Conservation (phyloP, 768 basidiomycete genomes). For the Coprinellus micaceus region DNA sequence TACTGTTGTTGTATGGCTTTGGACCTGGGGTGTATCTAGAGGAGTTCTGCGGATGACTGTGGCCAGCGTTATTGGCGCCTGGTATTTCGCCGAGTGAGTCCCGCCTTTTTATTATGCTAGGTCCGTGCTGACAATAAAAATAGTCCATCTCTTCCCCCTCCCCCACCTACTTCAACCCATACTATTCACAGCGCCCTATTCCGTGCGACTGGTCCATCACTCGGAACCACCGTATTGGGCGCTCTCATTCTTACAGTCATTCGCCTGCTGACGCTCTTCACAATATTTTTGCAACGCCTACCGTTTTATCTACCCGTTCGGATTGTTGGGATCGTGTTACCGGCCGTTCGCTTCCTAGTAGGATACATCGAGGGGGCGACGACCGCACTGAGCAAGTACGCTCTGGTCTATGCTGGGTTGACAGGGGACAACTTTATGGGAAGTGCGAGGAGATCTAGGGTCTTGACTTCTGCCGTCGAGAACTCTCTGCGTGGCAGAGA, state of each 20-base stretch:
- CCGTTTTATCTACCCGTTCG: conserved; percentile 52
- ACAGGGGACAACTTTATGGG: conserved; percentile 70
- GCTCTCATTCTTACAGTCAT: conserved; percentile 72
- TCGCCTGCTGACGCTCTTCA: conserved; percentile 52
- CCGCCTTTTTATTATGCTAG: neutral
- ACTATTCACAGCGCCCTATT: conserved; percentile 73
- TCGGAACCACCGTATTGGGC: conserved; percentile 76
- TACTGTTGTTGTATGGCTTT: conserved; percentile 60
- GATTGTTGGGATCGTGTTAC: conserved; percentile 41
- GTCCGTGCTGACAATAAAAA: neutral
- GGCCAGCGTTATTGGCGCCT: conserved; percentile 83
- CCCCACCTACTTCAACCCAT: conserved; percentile 59
- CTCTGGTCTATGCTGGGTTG: conserved; percentile 69
- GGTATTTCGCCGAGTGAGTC: conserved; percentile 74
- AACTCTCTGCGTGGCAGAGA: conserved; percentile 10
- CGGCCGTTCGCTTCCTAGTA: conserved; percentile 44
- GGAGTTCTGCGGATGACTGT: conserved; percentile 74
- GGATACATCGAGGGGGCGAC: conserved; percentile 54
- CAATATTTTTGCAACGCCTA: conserved; percentile 49
- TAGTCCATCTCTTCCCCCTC: conserved; percentile 34
- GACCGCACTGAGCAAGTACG: conserved; percentile 52
- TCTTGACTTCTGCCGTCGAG: conserved; percentile 35
- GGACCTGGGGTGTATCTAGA: conserved; percentile 78
- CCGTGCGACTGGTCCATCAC: conserved; percentile 75
- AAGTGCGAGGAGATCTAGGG: conserved; percentile 47